Conservation (phyloP, 2,329 filamentous ascomycete species). For the Mollisia scopiformis region DNA sequence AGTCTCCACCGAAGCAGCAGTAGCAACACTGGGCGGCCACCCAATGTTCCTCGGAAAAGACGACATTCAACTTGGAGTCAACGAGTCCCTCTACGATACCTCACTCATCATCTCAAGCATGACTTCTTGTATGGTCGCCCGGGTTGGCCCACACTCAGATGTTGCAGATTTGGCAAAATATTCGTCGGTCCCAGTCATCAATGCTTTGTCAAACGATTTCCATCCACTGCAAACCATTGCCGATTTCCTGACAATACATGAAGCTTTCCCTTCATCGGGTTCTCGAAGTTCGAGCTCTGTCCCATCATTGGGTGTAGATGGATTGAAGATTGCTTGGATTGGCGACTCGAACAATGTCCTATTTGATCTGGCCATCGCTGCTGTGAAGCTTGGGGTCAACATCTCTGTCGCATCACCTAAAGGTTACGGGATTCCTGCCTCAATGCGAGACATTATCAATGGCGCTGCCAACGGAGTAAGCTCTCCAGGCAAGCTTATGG, state of each 20-base stretch:
- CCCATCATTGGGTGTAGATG: constrained; percentile 67
- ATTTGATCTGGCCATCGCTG: constrained; percentile 88
- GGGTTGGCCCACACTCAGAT: constrained; percentile 77
- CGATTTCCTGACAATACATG: constrained; percentile 89
- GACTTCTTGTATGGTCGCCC: constrained; percentile 81
- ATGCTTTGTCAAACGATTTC: constrained; percentile 85
- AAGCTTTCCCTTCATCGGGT: constrained; percentile 62
- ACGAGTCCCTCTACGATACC: constrained; percentile 94
- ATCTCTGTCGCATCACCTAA: constrained; percentile 84
- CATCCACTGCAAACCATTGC: constrained; percentile 95
- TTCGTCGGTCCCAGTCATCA: constrained; percentile 81
- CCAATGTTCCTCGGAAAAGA: constrained; percentile 96
- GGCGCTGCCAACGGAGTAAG: constrained; percentile 60
- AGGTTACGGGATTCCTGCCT: constrained; percentile 78
- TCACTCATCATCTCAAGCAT: constrained; percentile 92
- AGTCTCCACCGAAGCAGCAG: constrained; percentile 89
- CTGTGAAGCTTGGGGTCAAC: constrained; percentile 83
- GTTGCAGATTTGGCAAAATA: constrained; percentile 70
- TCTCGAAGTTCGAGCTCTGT: constrained; percentile 23
- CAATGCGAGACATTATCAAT: constrained; percentile 75
- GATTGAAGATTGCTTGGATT: constrained; percentile 92
- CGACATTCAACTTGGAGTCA: constrained; percentile 95
- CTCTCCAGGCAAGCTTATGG: constrained; percentile 66
- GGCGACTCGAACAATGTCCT: constrained; percentile 97
- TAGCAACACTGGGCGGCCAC: constrained; percentile 86